Conservation (phyloP, 2,329 filamentous ascomycete genomes). For the Basipetospora chlamydospora region DNA sequence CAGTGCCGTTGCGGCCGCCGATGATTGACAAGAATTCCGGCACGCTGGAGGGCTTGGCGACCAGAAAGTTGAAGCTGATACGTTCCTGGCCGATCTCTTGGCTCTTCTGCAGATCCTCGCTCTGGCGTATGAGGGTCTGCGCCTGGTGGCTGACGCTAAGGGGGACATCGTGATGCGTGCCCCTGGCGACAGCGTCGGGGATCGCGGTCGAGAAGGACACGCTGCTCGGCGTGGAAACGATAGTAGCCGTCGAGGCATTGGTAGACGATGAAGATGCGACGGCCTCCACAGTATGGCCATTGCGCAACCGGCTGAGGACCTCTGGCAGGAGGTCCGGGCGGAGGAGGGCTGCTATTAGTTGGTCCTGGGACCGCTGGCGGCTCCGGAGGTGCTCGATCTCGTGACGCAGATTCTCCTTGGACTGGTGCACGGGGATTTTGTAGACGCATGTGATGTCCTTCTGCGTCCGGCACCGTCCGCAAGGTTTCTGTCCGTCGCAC, state of each 20-base stretch:
- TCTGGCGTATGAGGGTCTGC: conserved; percentile 1
- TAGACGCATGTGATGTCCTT: conserved; percentile 45
- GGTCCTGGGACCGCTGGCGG: conserved; percentile 39
- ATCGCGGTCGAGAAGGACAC: background rate
- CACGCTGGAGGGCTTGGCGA: background rate
- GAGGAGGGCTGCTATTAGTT: conserved; percentile 38
- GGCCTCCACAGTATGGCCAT: conserved; percentile 36
- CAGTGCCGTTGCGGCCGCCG: too few species aligned
- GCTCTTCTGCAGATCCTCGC: background rate
- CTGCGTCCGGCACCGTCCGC: conserved; percentile 38
- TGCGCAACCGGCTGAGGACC: conserved; percentile 35
- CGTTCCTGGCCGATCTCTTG: background rate
- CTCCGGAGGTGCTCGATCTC: conserved; percentile 44
- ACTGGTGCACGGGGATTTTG: conserved; percentile 47
- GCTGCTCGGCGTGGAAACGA: conserved; percentile 2
- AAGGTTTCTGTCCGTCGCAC: conserved; percentile 46
- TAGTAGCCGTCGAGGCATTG: background rate
- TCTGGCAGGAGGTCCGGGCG: conserved; percentile 37
- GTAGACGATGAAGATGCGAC: too few species aligned
- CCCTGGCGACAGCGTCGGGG: background rate
- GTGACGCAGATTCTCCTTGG: conserved; percentile 44
- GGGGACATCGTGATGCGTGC: background rate
- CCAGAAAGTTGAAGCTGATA: conserved; percentile 8
- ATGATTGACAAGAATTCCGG: background rate
- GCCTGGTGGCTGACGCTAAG: background rate